These are phyloP conservation scores for Lasiosphaeria miniovina DNA, from an alignment of 495 filamentous ascomycete species.

Conservation along the genomic window DNA sequence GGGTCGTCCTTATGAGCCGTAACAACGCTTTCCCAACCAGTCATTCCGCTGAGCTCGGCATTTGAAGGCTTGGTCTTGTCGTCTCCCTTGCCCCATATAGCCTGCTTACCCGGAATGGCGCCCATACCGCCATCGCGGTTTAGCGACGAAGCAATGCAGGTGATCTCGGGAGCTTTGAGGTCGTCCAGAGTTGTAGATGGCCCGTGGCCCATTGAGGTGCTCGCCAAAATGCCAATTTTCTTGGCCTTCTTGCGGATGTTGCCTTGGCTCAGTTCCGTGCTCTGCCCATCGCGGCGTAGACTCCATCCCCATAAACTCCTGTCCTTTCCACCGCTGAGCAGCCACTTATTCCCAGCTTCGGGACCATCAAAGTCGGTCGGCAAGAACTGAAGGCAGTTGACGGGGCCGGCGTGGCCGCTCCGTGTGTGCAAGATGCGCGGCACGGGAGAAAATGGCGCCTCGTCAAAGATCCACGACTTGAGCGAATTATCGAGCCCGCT, in stretches of 20 bases:
- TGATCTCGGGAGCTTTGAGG: constrained; percentile 85
- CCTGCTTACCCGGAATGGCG: constrained; percentile 61
- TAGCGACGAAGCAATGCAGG: constrained; percentile 81
- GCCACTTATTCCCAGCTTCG: constrained; percentile 89
- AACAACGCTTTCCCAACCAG: constrained; percentile 94
- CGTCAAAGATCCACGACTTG: constrained; percentile 92
- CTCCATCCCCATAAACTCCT: constrained; percentile 94
- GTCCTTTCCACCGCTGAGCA: constrained; percentile 84
- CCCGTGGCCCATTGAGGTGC: constrained; percentile 42
- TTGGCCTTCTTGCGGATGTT: constrained; percentile 77
- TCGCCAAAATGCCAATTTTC: constrained; percentile 67
- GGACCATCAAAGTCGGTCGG: constrained; percentile 83
- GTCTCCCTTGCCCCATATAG: constrained; percentile 73
- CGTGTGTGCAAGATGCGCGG: constrained; percentile 81
- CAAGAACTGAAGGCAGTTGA: constrained; percentile 76
- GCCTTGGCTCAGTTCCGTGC: constrained; percentile 88
- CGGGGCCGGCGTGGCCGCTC: constrained; percentile 81
- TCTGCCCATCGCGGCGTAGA: constrained; percentile 89
- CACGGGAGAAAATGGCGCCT: constrained; percentile 76
- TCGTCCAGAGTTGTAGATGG: constrained; percentile 62
- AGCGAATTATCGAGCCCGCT: constrained; percentile 90
- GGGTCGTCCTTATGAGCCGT: constrained; percentile 89
- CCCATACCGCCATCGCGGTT: constrained; percentile 94
- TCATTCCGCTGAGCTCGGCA: constrained; percentile 61
- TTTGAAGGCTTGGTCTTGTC: constrained; percentile 55